phyloP scores from a whole-genome alignment of 2,329 filamentous ascomycete species.

The Juglanconis sp. region DNA sequence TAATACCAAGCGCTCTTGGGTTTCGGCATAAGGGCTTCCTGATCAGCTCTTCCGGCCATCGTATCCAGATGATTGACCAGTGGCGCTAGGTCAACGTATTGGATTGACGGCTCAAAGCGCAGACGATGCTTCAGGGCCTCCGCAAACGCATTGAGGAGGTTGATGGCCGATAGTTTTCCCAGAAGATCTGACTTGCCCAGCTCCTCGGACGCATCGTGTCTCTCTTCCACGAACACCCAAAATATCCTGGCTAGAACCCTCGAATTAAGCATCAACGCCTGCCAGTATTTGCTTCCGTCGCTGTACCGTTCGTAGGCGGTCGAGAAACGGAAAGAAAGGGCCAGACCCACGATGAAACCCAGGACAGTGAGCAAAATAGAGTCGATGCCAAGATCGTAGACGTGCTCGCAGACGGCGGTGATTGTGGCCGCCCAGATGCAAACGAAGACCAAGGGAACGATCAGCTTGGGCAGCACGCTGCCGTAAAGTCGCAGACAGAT shows the following conservation, averaged over 20 bases:
- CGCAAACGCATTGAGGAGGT: conserved; percentile 75
- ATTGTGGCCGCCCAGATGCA: conserved; percentile 64
- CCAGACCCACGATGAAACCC: conserved; percentile 77
- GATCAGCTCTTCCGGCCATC: conserved; percentile 58
- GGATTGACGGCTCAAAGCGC: conserved; percentile 77
- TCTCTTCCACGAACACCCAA: conserved; percentile 2
- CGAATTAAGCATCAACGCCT: conserved; percentile 12
- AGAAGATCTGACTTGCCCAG: neutral
- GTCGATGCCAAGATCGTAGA: conserved; percentile 48
- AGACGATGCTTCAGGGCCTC: conserved; percentile 77
- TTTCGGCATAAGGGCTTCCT: conserved; percentile 34
- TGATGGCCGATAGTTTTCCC: conserved; percentile 43
- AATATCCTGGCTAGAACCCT: neutral
- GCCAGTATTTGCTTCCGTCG: conserved; percentile 62
- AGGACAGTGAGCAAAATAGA: conserved; percentile 68
- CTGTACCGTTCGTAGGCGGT: conserved; percentile 73
- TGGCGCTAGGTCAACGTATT: conserved; percentile 70
- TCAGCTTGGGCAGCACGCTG: conserved; percentile 70
- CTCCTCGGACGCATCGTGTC: neutral
- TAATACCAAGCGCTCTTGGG: conserved; percentile 31
- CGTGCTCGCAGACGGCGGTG: conserved; percentile 50
- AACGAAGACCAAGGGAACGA: conserved; percentile 64
- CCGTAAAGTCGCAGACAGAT: conserved; percentile 74
- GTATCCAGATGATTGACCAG: conserved; percentile 72
- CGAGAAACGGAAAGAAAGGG: conserved; percentile 73